Evolutionary conservation across 2,329 filamentous ascomycete species (phyloP), one percentile per base, ranked within the genome.

Genomic region (Acrocalymma vagum): DNA sequence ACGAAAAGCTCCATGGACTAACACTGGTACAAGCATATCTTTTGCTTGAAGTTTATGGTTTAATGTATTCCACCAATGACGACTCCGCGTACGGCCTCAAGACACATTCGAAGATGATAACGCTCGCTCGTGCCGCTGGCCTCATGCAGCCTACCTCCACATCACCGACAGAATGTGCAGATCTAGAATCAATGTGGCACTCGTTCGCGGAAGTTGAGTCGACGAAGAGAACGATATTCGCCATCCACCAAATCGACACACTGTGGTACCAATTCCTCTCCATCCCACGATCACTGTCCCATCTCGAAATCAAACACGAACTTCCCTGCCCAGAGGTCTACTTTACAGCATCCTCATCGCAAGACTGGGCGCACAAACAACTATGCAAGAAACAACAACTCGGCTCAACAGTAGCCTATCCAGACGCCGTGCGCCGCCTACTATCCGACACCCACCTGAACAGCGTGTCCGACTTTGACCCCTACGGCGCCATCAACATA

Each of bases 221-320:
- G 18, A 42, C 39, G 6, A 54, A 58, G 25, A 33, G 55, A 23
- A 58, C 52, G 6, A 22, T 48, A 5, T 58, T 51, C 24, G 50
- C 55, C 26, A 30, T 58, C 5, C 55, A 58, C 18, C 52, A 58
- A 16, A 51, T 58, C 20, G 49, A 53, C 27, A 38, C 48, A n/a
- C 32, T 56, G 21, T 58, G 55, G 48, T 57, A 58, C 26, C 55
- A 60, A 27, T 46, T 56, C 14, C 35, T 60, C 3, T 60, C 55
- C 4, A 45, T 58, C 3, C 57, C 55, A 5, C 50, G 55, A 3
- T 53, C 47, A 3, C 38, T 60, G n/a, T 60, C 57, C 6, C 53
- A 58, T 25, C 28, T 60, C 11, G 55, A 60, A 16, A 53, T 58
- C 18, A 57, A 59, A 25, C 52, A 55, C 21, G 45, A 54, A 9